Evolutionary conservation across 106 monocot genomes (phyloP), one percentile per base, ranked within the genome.

Genomic region (Acanthochlamys bracteata): DNA sequence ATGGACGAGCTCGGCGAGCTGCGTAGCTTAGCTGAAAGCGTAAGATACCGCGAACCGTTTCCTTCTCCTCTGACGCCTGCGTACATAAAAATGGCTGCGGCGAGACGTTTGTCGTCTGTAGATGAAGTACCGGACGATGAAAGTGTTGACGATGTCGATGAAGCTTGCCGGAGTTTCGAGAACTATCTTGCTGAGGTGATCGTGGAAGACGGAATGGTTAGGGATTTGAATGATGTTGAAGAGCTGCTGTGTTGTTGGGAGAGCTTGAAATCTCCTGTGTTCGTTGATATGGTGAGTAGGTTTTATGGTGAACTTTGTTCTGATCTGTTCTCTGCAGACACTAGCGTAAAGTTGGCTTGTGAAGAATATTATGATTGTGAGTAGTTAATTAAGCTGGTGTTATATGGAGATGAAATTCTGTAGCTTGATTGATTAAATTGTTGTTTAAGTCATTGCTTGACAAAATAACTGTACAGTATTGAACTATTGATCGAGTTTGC

Each of bases 281-380:
- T 88, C 40, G 49, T 84, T 11, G 79, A 85, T 10, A 24, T 93
- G 68, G 79, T 88, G 7, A 73, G 67, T 41, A 66, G 82, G 55
- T 93, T 93, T 65, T 93, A 88, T 61, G 77, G 82, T 13, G 82
- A 88, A 59, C 61, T 93, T 11, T 93, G 92, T 62, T 84, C 56
- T 52, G 92, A 92, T 59, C 65, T 87, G 79, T 86, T 92, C 69
- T 51, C 70, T 1, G 14, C 33, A 33, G 40, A 16, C 1, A 25
- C 25, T 60, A 41, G 9, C 23, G 49, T 24, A 33, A 33, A 33
- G 33, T 6, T 33, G 33, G 33, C 33, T 1, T 33, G 6, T 33
- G 33, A 33, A 33, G 33, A 33, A 33, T 33, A 33, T 33, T 33
- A 33, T 33, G 33, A 33, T 33, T 33, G 6, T 33, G 53, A 54